Base-by-base conservation (phyloP, 139 green algal genomes). In the Zygnema cylindricum region DNA sequence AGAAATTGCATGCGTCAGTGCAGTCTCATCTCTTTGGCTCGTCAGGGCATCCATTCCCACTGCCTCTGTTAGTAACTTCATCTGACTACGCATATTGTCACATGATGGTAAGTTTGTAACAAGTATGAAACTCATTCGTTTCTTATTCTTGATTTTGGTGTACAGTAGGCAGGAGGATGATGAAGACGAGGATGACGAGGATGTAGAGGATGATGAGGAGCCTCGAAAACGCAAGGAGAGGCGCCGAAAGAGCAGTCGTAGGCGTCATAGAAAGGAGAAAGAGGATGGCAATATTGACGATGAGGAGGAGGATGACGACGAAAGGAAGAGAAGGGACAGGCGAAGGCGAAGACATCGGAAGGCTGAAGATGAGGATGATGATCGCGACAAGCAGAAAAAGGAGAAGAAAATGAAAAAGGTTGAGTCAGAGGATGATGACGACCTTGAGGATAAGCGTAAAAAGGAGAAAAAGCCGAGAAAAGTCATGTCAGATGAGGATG, bases 191-290 rank as follows among this genome's bases (percentile, higher is more conserved):
- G 55, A 88, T 22, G 82, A 88, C 33, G 36, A 75, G 43, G 82
- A 88, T 49, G 82, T 86, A 30, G 42, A 84, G n/a, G 71, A 88
- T 2, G 75, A 87, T 69, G 82, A 88, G 82, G 49, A 86, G 82
- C 69, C 82, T 1, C 76, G 42, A 0, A 35, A 85, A 63, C 69
- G 41, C 21, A 63, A 76, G 69, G 38, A 54, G 43, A 7, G 71
- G 35, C 71, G 38, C 43, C 71, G 38, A 11, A 79, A 79, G 71
- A 79, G 71, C 71, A 79, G 71, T 43, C 35, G 38, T 38, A 3
- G 38, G 71, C 36, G 49, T 7, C 49, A 79, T 79, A 3, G 71
- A 16, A 41, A 42, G 11, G 38, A 54, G 3, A 79, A 79, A 16
- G 35, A 41, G 7, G 36, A 42, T 41, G 71, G 43, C 11, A 11